Conservation (phyloP, 1,139 yeast species). For the Barnettozyma hawaiiensis region DNA sequence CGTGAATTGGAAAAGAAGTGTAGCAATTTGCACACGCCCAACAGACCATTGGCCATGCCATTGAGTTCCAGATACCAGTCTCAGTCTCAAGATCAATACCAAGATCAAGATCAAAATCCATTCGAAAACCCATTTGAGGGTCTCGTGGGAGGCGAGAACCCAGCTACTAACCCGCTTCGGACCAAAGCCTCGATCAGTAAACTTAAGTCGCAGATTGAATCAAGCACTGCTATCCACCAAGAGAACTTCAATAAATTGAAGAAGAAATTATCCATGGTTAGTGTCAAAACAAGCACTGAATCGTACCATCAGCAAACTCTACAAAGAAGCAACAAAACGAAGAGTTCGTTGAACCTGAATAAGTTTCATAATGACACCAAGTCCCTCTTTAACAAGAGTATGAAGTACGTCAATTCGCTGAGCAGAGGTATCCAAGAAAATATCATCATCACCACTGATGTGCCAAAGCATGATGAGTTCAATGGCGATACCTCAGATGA, state of each 20-base stretch:
- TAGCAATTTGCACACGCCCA: conserved; percentile 9
- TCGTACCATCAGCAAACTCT: conserved; percentile 5
- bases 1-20: conserved; percentile 31
- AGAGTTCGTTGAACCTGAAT: conserved; percentile 8
- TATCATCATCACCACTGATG: conserved; percentile 4
- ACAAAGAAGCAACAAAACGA: conserved; percentile 4
- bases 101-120: conserved; percentile 8
- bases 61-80: neutral
- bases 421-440: conserved; percentile 17
- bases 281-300: conserved; percentile 11
- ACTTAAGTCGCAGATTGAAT: conserved; percentile 10
- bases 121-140: neutral
- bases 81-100: conserved; percentile 8
- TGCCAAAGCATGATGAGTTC: conserved; percentile 2
- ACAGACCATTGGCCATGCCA: neutral
- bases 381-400: conserved; percentile 17
- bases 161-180: conserved; percentile 2
- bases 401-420: conserved; percentile 17
- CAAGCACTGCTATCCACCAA: conserved; percentile 8
- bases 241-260: conserved; percentile 18
- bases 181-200: conserved; percentile 8
- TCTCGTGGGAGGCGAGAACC: neutral
- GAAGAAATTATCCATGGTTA: conserved; percentile 20
- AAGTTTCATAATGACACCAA: conserved; percentile 24
- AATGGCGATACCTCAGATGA: conserved; percentile 10